Conservation (phyloP, 495 filamentous ascomycete genomes). For the Xylaria telfairii region DNA sequence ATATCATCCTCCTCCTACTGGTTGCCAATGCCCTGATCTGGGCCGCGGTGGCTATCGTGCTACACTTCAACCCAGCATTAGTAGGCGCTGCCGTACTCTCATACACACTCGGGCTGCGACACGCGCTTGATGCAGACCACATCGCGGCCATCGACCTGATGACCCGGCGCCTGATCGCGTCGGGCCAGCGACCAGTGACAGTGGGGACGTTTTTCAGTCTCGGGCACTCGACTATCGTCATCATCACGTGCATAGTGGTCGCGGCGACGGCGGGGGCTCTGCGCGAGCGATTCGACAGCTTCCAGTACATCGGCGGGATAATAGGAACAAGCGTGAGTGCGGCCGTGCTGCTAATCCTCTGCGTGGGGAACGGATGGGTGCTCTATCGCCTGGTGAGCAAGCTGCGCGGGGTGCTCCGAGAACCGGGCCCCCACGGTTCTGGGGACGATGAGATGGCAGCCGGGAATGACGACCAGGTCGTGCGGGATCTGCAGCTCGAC, state of each 20-base stretch:
- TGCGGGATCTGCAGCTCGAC: conserved; percentile 70
- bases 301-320: conserved; percentile 83
- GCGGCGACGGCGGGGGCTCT: conserved; percentile 87
- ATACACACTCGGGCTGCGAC: conserved; percentile 88
- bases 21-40: conserved; percentile 74
- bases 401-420: conserved; percentile 64
- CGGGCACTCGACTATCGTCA: conserved; percentile 91
- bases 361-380: conserved; percentile 85
- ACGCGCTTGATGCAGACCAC: conserved; percentile 96
- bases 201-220: conserved; percentile 96
- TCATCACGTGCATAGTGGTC: conserved; percentile 89
- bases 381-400: conserved; percentile 73
- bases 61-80: conserved; percentile 63
- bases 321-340: conserved; percentile 86
- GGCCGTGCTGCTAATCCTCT: conserved; percentile 80
- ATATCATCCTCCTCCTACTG: conserved; percentile 69
- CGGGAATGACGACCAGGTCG: conserved; percentile 53
- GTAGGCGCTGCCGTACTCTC: conserved; percentile 81
- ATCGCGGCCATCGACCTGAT: conserved; percentile 96
- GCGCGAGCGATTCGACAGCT: conserved; percentile 76
- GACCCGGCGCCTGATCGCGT: conserved; percentile 88
- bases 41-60: conserved; percentile 72
- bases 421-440: conserved; percentile 25
- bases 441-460: conserved; percentile 29
- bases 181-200: conserved; percentile 85